phyloP scores from a whole-genome alignment of 1,139 yeast species.

The Pneumocystis canis region DNA sequence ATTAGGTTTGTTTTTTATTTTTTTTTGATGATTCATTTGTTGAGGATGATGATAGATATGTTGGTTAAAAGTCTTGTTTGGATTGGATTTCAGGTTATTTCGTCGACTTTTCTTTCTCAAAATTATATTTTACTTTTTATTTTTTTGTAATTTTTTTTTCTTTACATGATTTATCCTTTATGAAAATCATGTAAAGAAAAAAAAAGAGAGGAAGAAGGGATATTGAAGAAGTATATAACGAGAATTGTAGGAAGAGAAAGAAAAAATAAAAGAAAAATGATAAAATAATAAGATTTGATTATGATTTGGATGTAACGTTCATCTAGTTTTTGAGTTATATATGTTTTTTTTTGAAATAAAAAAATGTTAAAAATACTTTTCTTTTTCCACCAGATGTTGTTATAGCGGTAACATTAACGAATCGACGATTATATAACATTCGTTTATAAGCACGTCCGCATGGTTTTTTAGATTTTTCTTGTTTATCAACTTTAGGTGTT shows the following conservation, averaged over 20 bases:
- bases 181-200: no score
- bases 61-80: not conserved
- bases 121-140: not conserved
- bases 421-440: slow-evolving; percentile 97
- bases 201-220: no score
- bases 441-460: slow-evolving; percentile 98
- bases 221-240: no score
- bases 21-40: not conserved
- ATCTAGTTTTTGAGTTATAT: no score
- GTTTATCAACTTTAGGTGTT: slow-evolving; percentile 87
- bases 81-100: not conserved
- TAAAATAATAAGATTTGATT: no score
- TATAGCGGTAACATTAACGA: slow-evolving; percentile 92
- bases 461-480: slow-evolving; percentile 58
- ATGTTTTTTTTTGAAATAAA: no score
- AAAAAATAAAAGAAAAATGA: no score
- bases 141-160: no score
- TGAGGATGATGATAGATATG: not conserved
- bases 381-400: slow-evolving; percentile 83
- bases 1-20: not conserved
- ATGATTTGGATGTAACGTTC: no score
- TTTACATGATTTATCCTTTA: no score
- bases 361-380: slow-evolving; percentile 43
- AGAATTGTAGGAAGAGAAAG: no score
- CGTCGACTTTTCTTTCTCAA: not conserved